These are phyloP conservation scores for Solanum etuberosum DNA, from an alignment of 257 asterid genomes.

Conservation along the genomic window DNA sequence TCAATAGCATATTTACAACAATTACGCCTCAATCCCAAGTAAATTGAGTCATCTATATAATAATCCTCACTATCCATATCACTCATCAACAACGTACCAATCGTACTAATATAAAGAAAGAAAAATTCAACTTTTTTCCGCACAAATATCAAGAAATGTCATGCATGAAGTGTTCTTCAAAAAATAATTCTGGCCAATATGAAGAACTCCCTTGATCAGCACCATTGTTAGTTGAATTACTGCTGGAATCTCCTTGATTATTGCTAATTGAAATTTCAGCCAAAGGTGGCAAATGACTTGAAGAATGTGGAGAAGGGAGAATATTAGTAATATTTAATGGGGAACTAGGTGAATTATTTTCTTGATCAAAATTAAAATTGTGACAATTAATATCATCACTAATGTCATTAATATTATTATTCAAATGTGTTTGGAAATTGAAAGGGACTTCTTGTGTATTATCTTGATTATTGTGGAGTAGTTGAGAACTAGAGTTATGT, in stretches of 20 bases:
- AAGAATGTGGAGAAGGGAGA: conserved; percentile 9
- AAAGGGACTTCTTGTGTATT: conserved; percentile 34
- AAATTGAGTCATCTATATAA: neutral
- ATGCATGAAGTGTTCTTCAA: conserved; percentile 18
- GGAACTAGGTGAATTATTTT: conserved; percentile 15
- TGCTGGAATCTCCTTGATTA: conserved; percentile 15
- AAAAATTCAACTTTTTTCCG: neutral
- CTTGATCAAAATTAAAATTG: neutral
- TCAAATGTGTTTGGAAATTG: conserved; percentile 13
- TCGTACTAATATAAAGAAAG: neutral
- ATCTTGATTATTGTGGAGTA: conserved; percentile 20
- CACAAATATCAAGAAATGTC: conserved; percentile 1
- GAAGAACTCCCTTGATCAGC: conserved; percentile 7
- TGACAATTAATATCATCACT: neutral
- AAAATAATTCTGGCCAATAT: conserved; percentile 20
- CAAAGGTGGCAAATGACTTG: conserved; percentile 25
- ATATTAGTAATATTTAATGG: conserved; percentile 6
- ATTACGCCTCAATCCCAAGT: neutral
- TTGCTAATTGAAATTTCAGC: conserved; percentile 9
- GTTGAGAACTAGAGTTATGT: conserved; percentile 16
- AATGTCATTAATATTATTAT: neutral
- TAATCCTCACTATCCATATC: neutral
- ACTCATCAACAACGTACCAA: neutral
- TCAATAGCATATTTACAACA: neutral
- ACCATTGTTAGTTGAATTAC: conserved; percentile 9